Percentiles rank a stretch among this genome's conserved stretches.
Evolutionary conservation across 2,329 filamentous ascomycete genomes (phyloP).

Genomic region (Colletotrichum sp.): DNA sequence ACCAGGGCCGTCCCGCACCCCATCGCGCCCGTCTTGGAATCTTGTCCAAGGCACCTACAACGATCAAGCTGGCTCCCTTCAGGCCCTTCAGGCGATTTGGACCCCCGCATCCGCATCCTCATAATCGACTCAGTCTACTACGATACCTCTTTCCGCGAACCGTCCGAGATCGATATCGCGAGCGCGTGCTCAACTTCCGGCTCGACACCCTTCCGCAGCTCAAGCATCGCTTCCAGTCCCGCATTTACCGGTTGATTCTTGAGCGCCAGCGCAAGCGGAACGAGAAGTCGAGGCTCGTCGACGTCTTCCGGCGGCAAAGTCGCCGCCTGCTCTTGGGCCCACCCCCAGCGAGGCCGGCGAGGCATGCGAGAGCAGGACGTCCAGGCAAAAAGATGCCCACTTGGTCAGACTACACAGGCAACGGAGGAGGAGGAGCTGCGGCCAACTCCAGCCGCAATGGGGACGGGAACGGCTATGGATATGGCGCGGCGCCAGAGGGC

Average conservation of each 20-base stretch:
- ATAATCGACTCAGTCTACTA: constrained; percentile 56
- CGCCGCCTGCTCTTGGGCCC: constrained; percentile 52
- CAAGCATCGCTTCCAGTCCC: constrained; percentile 74
- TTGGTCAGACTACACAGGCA: constrained; percentile 19
- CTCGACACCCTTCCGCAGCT: constrained; percentile 76
- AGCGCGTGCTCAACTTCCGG: constrained; percentile 72
- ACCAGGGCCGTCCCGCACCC: neutral
- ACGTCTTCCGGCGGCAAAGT: constrained; percentile 44
- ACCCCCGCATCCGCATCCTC: constrained; percentile 41
- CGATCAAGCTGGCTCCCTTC: constrained; percentile 49
- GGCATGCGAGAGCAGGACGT: constrained; percentile 32
- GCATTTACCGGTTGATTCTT: constrained; percentile 77
- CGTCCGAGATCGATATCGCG: constrained; percentile 65
- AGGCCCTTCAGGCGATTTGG: constrained; percentile 45
- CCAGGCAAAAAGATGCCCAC: constrained; percentile 26
- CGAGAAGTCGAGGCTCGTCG: constrained; percentile 52
- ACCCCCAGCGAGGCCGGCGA: constrained; percentile 28
- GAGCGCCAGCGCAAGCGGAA: constrained; percentile 63
- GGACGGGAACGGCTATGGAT: constrained; percentile 33
- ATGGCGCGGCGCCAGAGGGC: constrained; percentile 30
- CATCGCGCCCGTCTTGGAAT: constrained; percentile 4
- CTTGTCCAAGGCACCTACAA: constrained; percentile 16
- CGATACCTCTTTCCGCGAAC: constrained; percentile 73
- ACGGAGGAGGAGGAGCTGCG: constrained; percentile 10
- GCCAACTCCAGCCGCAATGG: neutral